A percentile compares a stretch with the other conserved stretches of the same genome.
These are phyloP conservation scores for Cyathus striatus DNA, from an alignment of 768 basidiomycete genomes.

Conservation along the genomic window DNA sequence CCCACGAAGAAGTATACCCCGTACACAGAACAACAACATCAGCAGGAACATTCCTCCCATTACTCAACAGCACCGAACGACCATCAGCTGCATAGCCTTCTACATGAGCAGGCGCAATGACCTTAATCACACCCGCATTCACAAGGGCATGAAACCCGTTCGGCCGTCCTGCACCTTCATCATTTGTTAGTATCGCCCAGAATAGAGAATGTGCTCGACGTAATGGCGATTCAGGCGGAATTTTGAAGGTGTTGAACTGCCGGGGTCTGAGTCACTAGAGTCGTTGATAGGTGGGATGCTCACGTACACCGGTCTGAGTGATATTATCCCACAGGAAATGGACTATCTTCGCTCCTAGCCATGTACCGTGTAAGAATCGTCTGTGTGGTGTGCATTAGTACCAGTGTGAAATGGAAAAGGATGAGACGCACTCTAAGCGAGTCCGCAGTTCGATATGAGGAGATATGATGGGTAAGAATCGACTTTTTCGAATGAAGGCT, in stretches of 20 bases:
- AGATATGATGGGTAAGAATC: conserved; percentile 45
- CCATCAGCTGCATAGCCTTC: conserved; percentile 28
- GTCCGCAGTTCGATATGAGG: conserved; percentile 43
- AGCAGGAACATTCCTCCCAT: conserved; percentile 35
- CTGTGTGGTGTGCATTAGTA: conserved; percentile 8
- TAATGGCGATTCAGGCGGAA: conserved; percentile 41
- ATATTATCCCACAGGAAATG: conserved; percentile 42
- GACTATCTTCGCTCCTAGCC: conserved; percentile 47
- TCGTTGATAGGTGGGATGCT: not conserved
- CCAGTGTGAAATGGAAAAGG: not conserved
- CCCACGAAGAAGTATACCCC: conserved; percentile 59
- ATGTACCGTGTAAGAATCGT: conserved; percentile 57
- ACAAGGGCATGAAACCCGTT: conserved; percentile 48
- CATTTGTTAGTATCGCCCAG: conserved; percentile 30
- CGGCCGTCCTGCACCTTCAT: conserved; percentile 44
- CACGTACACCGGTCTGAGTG: conserved; percentile 31
- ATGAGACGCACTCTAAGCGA: conserved; percentile 41
- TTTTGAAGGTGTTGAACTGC: conserved; percentile 13
- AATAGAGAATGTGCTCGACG: conserved; percentile 25
- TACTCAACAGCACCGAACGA: conserved; percentile 32
- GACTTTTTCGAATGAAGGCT: conserved; percentile 54
- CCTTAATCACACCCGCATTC: conserved; percentile 39
- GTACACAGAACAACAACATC: conserved; percentile 51
- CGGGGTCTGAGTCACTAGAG: conserved; percentile 4
- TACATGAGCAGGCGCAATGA: conserved; percentile 39